Evolutionary conservation across 116 monocot species (phyloP).

Genomic region (Iris pallida): DNA sequence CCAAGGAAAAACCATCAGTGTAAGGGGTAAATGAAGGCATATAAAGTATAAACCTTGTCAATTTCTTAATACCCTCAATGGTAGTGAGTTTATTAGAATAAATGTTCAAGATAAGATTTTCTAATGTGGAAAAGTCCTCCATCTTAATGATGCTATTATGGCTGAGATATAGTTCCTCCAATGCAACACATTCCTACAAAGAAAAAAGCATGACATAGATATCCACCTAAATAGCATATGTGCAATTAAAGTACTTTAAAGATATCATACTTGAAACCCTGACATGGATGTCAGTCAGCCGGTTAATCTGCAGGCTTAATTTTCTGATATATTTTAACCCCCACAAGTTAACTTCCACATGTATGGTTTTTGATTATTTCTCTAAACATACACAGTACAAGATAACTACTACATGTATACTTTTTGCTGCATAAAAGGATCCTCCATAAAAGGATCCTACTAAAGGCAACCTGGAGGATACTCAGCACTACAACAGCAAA

Average conservation of each 20-base stretch:
- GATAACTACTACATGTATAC: no score
- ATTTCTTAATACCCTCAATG: constrained; percentile 67
- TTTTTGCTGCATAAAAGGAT: no score
- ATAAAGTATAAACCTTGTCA: constrained; percentile 52
- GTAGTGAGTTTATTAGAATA: constrained; percentile 85
- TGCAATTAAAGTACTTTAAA: background rate
- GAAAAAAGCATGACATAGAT: constrained; percentile 9
- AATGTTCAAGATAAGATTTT: constrained; percentile 83
- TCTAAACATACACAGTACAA: no score
- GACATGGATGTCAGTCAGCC: constrained; percentile 53
- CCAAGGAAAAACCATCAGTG: background rate
- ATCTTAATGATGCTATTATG: constrained; percentile 93
- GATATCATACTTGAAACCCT: constrained; percentile 55
- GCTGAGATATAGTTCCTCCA: constrained; percentile 96
- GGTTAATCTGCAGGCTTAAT: constrained; percentile 88
- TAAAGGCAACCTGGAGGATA: no score
- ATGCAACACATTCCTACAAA: constrained; percentile 72
- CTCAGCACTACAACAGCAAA: no score
- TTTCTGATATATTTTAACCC: constrained; percentile 74
- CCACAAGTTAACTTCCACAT: constrained; percentile 64
- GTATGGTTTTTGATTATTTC: no score
- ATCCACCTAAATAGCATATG: background rate
- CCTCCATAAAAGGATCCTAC: no score
- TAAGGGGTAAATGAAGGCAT: background rate
- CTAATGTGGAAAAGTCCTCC: constrained; percentile 83